Conservation (phyloP, 768 basidiomycete genomes). For the Russula virescens region DNA sequence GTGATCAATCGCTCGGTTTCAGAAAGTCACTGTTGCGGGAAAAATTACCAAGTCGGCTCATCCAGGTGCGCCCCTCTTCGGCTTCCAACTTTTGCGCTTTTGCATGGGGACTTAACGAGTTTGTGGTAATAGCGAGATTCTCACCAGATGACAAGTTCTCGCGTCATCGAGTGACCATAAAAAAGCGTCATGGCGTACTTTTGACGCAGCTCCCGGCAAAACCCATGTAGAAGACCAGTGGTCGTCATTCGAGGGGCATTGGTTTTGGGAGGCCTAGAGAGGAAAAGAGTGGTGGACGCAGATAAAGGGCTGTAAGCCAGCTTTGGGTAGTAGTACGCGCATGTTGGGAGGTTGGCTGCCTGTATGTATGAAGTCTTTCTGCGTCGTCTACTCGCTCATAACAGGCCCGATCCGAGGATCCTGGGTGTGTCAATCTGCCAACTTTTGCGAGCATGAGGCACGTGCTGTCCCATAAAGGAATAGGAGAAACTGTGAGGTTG, state of each 20-base stretch:
- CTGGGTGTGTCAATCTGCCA: not conserved
- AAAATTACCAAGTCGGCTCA: slow-evolving; percentile 93
- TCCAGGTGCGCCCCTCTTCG: slow-evolving; percentile 58
- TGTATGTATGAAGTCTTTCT: slow-evolving; percentile 1
- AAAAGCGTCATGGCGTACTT: slow-evolving; percentile 86
- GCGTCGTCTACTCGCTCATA: not conserved
- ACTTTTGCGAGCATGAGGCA: too few relatives aligned
- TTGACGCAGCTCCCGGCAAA: slow-evolving; percentile 85
- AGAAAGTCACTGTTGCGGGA: slow-evolving; percentile 84
- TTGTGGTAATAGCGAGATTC: slow-evolving; percentile 67
- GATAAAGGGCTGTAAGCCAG: slow-evolving; percentile 2
- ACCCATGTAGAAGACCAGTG: slow-evolving; percentile 52
- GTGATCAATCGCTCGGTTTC: slow-evolving; percentile 8
- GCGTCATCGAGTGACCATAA: slow-evolving; percentile 93
- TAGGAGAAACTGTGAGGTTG: too few relatives aligned
- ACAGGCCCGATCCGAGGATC: not conserved
- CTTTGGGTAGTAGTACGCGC: slow-evolving; percentile 3
- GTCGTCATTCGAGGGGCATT: not conserved
- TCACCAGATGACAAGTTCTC: slow-evolving; percentile 99
- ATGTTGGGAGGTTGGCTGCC: slow-evolving; percentile 5
- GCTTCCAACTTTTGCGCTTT: not conserved
- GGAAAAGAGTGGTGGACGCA: too few relatives aligned
- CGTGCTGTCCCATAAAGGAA: too few relatives aligned
- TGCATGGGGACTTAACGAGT: not conserved
- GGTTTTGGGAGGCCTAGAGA: not conserved